phyloP scores from a whole-genome alignment of 345 rosid species.

The Leavenworthia alabamica region DNA sequence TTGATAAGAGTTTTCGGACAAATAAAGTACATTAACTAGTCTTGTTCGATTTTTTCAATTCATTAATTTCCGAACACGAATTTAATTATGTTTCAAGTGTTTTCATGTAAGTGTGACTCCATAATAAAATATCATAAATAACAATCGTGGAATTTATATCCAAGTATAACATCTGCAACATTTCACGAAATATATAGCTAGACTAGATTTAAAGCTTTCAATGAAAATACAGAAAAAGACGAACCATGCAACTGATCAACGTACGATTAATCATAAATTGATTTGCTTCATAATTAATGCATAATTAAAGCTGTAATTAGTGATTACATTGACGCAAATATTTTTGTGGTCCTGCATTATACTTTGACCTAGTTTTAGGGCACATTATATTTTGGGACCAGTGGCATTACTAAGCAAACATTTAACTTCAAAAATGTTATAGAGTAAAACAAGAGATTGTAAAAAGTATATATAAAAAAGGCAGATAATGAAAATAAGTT shows the following conservation, averaged over 20 bases:
- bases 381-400: constrained; percentile 29
- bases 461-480: background rate
- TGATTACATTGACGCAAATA: constrained; percentile 10
- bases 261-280: constrained; percentile 11
- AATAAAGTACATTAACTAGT: background rate
- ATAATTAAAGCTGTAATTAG: constrained; percentile 27
- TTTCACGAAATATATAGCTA: background rate
- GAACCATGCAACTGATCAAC: background rate
- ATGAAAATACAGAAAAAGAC: background rate
- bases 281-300: constrained; percentile 8
- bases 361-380: constrained; percentile 20
- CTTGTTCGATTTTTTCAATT: background rate
- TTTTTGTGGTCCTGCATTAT: constrained; percentile 28
- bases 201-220: background rate
- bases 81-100: background rate
- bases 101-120: background rate
- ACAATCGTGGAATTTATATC: background rate
- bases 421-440: constrained; percentile 9
- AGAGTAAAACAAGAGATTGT: constrained; percentile 27
- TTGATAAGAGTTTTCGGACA: background rate
- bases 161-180: background rate
- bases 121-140: background rate
- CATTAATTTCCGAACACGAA: background rate
- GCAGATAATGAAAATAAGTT: background rate
- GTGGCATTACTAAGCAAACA: background rate